Evolutionary conservation across 768 basidiomycete species (phyloP), one percentile per base, ranked within the genome.

Genomic region (Kwoniella europaea): DNA sequence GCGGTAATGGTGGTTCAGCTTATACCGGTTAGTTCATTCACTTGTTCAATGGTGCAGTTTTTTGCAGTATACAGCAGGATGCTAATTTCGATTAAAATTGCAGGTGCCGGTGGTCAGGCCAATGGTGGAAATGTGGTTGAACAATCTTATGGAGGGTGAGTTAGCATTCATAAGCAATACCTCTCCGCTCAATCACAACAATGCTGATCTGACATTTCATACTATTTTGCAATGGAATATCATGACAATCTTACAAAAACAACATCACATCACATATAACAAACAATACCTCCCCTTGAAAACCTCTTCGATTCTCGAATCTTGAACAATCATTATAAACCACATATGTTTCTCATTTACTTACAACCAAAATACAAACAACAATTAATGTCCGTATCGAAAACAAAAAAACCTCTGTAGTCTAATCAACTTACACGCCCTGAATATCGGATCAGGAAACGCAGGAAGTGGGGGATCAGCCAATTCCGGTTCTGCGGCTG

Each of bases 391-490:
- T 18, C 3, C 24, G 10, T 42, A 16, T 12, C 10, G 4, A 13
- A 50, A 50, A 15, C 46, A 15, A 50, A 13, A 50, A 7, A 50
- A n/a, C n/a, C n/a, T n/a, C 12, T 10, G 18, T 62, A 75, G 74
- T n/a, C 68, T 79, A 16, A 44, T 79, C 65, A 77, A 76, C 59
- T 56, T 81, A 41, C 65, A 81, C 63, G 71, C 73, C 5, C 73
- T 81, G 59, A 81, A 81, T 57, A 60, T 81, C 60, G 74, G 69
- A 10, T 77, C 74, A 22, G 68, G 68, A 56, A 81, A 81, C 55
- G 79, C 76, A 16, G 79, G 79, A 1, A 75, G 76, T 18, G 79
- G 77, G 20, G 79, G 79, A 12, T 59, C 58, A 5, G 77, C 77
- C 46, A 71, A 71, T 43, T 78, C 76, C 12, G 79, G 79, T 13